These are phyloP conservation scores for Gastrolobium bilobum DNA, from an alignment of 306 rosid genomes.

Conservation along the genomic window DNA sequence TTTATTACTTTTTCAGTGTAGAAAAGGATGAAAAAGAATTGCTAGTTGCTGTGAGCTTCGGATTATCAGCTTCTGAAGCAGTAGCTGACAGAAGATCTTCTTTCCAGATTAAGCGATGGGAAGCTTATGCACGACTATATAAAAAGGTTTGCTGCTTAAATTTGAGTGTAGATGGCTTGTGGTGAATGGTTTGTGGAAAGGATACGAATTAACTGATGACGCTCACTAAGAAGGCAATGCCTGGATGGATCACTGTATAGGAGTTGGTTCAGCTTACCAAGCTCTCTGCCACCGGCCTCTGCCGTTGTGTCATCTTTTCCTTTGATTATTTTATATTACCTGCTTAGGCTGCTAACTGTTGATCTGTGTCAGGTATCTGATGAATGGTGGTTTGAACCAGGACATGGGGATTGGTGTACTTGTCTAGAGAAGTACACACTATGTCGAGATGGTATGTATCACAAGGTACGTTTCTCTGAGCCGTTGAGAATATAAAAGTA, in stretches of 20 bases:
- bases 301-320: slow-evolving; percentile 33
- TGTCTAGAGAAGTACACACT: slow-evolving; percentile 89
- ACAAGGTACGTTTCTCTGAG: slow-evolving; percentile 73
- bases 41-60: slow-evolving; percentile 93
- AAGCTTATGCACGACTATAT: slow-evolving; percentile 82
- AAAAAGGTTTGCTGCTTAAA: slow-evolving; percentile 73
- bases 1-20: slow-evolving; percentile 63
- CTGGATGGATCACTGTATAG: slow-evolving; percentile 33
- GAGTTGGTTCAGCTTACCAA: slow-evolving; percentile 30
- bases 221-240: slow-evolving; percentile 36
- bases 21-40: slow-evolving; percentile 87
- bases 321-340: slow-evolving; percentile 19
- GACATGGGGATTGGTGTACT: slow-evolving; percentile 97
- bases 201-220: slow-evolving; percentile 17
- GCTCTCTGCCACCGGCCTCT: neutral
- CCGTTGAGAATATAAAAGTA: slow-evolving; percentile 27
- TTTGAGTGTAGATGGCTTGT: slow-evolving; percentile 18
- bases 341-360: slow-evolving; percentile 24
- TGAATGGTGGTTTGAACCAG: slow-evolving; percentile 99
- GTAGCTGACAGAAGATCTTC: slow-evolving; percentile 89
- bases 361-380: slow-evolving; percentile 76
- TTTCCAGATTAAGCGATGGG: slow-evolving; percentile 88
- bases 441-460: slow-evolving; percentile 96
- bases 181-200: slow-evolving; percentile 22
- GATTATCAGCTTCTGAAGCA: slow-evolving; percentile 86